Percentiles rank a stretch among this genome's conserved stretches.
Evolutionary conservation across 2,329 filamentous ascomycete genomes (phyloP).

Genomic region (Ceratocystis alfenasii): DNA sequence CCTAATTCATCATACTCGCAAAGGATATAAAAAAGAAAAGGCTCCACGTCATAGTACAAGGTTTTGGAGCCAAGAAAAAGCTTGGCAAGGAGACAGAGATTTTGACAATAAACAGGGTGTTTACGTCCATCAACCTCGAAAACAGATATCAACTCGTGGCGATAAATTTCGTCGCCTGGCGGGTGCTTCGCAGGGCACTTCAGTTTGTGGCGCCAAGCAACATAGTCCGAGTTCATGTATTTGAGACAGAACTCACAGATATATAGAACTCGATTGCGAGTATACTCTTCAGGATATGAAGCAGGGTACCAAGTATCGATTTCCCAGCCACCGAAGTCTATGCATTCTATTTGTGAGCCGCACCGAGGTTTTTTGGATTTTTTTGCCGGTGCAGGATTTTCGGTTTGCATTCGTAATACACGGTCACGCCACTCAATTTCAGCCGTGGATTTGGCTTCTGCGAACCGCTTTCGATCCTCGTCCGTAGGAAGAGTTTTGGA

Average conservation of each 20-base stretch:
- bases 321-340: constrained; percentile 94
- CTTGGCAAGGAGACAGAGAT: constrained; percentile 89
- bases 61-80: constrained; percentile 98
- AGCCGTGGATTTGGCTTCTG: constrained; percentile 77
- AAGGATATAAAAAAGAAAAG: constrained; percentile 93
- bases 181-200: constrained; percentile 96
- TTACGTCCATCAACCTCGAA: constrained; percentile 97
- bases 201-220: constrained; percentile 92
- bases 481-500: constrained; percentile 71
- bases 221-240: constrained; percentile 98
- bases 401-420: constrained; percentile 48
- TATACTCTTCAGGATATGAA: constrained; percentile 97
- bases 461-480: constrained; percentile 74
- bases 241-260: constrained; percentile 99
- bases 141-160: constrained; percentile 79
- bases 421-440: constrained; percentile 81
- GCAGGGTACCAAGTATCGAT: constrained; percentile 99
- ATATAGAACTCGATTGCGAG: constrained; percentile 88
- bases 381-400: constrained; percentile 48
- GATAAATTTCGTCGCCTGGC: constrained; percentile 94
- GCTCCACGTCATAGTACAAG: constrained; percentile 94
- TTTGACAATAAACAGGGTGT: constrained; percentile 97
- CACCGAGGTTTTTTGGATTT: constrained; percentile 66
- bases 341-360: constrained; percentile 94
- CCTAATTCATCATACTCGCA: constrained; percentile 85